Percentiles rank a stretch among this genome's conserved stretches.
Evolutionary conservation across 768 basidiomycete species (phyloP).

Genomic region (Boletus rufocinnamomeus): DNA sequence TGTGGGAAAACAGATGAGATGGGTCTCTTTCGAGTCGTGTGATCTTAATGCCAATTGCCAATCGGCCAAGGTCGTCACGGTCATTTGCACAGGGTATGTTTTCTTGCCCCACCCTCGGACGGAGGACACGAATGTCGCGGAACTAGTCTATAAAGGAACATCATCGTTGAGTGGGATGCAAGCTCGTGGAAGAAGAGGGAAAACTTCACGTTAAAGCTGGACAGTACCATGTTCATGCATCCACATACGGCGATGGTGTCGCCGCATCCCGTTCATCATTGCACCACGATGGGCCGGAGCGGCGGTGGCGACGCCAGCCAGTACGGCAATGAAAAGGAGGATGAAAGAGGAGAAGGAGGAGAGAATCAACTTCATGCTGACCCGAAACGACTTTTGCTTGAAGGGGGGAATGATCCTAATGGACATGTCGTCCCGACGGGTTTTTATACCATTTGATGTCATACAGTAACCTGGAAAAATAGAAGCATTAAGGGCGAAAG

Average conservation of each 20-base stretch:
- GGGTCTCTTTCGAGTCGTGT: too few relatives aligned
- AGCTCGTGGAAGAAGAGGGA: not conserved
- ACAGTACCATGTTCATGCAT: not conserved
- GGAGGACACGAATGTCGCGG: not conserved
- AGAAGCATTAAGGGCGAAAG: not conserved
- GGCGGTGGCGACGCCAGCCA: not conserved
- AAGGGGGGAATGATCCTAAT: not conserved
- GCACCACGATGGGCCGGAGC: slow-evolving; percentile 6
- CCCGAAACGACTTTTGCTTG: not conserved
- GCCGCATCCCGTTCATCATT: not conserved
- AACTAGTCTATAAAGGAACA: slow-evolving; percentile 2
- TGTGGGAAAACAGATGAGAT: not conserved
- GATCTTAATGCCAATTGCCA: too few relatives aligned
- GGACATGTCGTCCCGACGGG: not conserved
- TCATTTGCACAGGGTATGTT: not conserved
- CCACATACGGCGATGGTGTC: slow-evolving; percentile 2
- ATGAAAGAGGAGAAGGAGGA: not conserved
- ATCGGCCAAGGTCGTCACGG: not conserved
- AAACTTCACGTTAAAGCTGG: not conserved
- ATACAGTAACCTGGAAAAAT: not conserved
- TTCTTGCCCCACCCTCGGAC: not conserved
- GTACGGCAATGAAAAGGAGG: slow-evolving; percentile 1
- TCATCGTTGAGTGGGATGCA: not conserved
- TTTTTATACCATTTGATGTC: slow-evolving; percentile 8
- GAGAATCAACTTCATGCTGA: slow-evolving; percentile 10